These are phyloP conservation scores for Mangifera indica DNA, from an alignment of 345 rosid genomes.

Conservation along the genomic window DNA sequence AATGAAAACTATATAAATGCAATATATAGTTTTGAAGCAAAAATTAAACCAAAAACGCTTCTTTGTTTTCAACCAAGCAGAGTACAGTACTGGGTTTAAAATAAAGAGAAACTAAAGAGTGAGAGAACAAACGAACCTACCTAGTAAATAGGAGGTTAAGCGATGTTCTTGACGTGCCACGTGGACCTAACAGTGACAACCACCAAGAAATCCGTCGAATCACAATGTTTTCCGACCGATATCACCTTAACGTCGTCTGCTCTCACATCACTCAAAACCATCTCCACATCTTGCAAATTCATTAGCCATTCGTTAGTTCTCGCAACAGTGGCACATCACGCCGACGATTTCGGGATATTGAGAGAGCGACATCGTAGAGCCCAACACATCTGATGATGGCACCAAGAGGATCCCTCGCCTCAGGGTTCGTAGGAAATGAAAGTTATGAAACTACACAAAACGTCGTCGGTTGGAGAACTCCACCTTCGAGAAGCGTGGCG, in stretches of 20 bases:
- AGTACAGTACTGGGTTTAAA: background rate
- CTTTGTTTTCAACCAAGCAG: background rate
- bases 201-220: constrained; percentile 79
- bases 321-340: constrained; percentile 13
- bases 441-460: background rate
- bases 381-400: constrained; percentile 38
- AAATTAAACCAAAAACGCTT: background rate
- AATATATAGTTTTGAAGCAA: background rate
- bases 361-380: constrained; percentile 36
- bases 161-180: constrained; percentile 90
- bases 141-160: constrained; percentile 74
- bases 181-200: constrained; percentile 86
- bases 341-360: constrained; percentile 1
- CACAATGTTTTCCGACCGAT: constrained; percentile 43
- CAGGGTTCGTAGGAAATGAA: background rate
- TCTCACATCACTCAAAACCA: constrained; percentile 68
- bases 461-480: background rate
- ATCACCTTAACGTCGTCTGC: constrained; percentile 80
- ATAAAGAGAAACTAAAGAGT: background rate
- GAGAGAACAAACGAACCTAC: constrained; percentile 18
- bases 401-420: background rate
- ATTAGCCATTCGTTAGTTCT: constrained; percentile 26
- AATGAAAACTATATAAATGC: background rate
- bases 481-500: background rate
- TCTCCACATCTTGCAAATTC: constrained; percentile 64